Base-by-base conservation (phyloP, 1,284 basidiomycete species). In the Pseudozyma tsukubaensis region DNA sequence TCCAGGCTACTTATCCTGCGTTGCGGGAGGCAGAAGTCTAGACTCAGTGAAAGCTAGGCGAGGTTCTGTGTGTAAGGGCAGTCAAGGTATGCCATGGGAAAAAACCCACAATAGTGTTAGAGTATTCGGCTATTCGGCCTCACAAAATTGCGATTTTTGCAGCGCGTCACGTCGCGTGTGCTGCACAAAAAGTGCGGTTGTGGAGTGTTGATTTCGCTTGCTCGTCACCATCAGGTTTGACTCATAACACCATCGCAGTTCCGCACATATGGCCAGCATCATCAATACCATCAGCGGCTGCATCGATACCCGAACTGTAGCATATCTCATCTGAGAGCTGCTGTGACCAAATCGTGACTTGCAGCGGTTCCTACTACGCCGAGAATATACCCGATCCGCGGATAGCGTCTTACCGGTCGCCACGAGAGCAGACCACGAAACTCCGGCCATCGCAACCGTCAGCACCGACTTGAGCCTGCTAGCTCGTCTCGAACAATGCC, bases 401-500 rank as follows among this genome's bases (percentile, higher is more conserved):
- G 24, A 29, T 29, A 29, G 24, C 24, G 24, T 29, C 24, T 29
- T 29, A 6, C 24, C 24, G 6, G 24, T 29, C 24, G 6, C 24
- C 6, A 29, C 24, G 3, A 6, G 24, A 3, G 24, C 24, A 29
- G 24, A 29, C 24, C 3, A 3, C 24, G 24, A 29, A 29, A 29
- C 24, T 29, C 24, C 24, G 6, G 24, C 24, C 24, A 29, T 29
- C 24, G 24, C 24, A 6, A 29, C 24, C 24, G 24, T 29, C 24
- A 29, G 43, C 43, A 21, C 18, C n/a, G 18, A 18, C n/a, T 29
- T 29, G 24, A 29, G 18, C 12, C 21, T 11, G 19, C 44, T 19
- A 45, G 1, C 44, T 11, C 19, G 9, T 10, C 21, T 24, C 24
- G 24, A 29, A 48, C 29, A n/a, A 70, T 70, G 67, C 67, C 67